These are phyloP conservation scores for Chloris gayana DNA, from an alignment of 176 grass and related monocot genomes.

Conservation along the genomic window DNA sequence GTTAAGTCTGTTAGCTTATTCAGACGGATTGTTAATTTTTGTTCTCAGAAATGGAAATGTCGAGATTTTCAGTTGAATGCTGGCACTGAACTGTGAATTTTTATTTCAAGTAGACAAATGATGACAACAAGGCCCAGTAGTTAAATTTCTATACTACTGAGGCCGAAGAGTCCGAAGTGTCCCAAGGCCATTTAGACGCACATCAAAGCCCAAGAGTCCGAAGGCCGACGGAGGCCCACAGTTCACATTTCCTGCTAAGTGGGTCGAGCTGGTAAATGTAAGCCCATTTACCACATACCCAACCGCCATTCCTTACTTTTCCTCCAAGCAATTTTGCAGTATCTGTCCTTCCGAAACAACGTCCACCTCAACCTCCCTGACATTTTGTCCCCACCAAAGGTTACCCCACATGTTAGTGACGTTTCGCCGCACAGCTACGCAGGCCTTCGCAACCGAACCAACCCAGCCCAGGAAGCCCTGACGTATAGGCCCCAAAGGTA, in stretches of 20 bases:
- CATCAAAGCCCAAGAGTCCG: neutral
- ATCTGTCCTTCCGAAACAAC: neutral
- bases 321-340: constrained; percentile 33
- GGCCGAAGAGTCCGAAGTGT: too few relatives aligned
- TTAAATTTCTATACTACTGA: neutral
- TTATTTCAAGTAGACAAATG: too few relatives aligned
- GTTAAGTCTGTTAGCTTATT: too few relatives aligned
- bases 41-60: too few relatives aligned
- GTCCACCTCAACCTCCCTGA: accelerated
- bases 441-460: too few relatives aligned
- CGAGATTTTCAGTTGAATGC: too few relatives aligned
- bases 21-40: too few relatives aligned
- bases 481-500: neutral
- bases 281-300: neutral
- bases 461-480: too few relatives aligned
- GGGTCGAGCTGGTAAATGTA: neutral
- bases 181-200: neutral
- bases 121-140: neutral
- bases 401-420: constrained; percentile 1
- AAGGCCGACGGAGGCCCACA: neutral
- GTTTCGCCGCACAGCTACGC: too few relatives aligned
- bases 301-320: constrained; percentile 37
- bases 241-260: neutral
- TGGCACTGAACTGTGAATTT: too few relatives aligned
- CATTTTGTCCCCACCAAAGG: accelerated